These are phyloP conservation scores for Mycocentrospora acerina DNA, from an alignment of 2,329 filamentous ascomycete species.

Conservation along the genomic window DNA sequence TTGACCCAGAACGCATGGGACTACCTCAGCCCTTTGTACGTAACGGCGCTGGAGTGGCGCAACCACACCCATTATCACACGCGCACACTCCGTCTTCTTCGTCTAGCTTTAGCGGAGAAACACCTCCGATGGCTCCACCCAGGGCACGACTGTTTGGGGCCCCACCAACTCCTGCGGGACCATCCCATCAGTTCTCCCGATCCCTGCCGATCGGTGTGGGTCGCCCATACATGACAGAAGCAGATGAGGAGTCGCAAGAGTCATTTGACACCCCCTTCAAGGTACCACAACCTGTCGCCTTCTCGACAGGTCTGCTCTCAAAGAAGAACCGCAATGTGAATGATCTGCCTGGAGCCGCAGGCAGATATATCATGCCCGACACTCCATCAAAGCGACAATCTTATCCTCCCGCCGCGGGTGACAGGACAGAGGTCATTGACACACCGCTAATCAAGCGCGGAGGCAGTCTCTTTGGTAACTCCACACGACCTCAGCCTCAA, in stretches of 20 bases:
- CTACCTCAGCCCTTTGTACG: conserved; percentile 24
- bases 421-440: conserved; percentile 35
- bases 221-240: conserved; percentile 52
- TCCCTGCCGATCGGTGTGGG: conserved; percentile 70
- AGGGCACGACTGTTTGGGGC: conserved; percentile 32
- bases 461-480: conserved; percentile 61
- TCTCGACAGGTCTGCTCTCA: conserved; percentile 84
- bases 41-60: conserved; percentile 20
- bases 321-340: conserved; percentile 85
- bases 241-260: conserved; percentile 49
- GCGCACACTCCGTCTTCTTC: conserved; percentile 87
- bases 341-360: conserved; percentile 53
- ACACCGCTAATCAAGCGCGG: conserved; percentile 44
- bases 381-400: conserved; percentile 92
- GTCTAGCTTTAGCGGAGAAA: conserved; percentile 73
- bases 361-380: conserved; percentile 76
- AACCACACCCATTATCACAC: conserved; percentile 79
- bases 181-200: conserved; percentile 61
- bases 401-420: conserved; percentile 63
- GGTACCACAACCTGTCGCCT: conserved; percentile 70
- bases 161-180: conserved; percentile 19
- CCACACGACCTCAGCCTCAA: conserved; percentile 66
- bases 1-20: conserved; percentile 32
- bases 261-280: conserved; percentile 79
- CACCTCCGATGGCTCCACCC: conserved; percentile 43